These are phyloP conservation scores for Cladosporium sp. DNA, from an alignment of 2,329 filamentous ascomycete species.

Conservation along the genomic window DNA sequence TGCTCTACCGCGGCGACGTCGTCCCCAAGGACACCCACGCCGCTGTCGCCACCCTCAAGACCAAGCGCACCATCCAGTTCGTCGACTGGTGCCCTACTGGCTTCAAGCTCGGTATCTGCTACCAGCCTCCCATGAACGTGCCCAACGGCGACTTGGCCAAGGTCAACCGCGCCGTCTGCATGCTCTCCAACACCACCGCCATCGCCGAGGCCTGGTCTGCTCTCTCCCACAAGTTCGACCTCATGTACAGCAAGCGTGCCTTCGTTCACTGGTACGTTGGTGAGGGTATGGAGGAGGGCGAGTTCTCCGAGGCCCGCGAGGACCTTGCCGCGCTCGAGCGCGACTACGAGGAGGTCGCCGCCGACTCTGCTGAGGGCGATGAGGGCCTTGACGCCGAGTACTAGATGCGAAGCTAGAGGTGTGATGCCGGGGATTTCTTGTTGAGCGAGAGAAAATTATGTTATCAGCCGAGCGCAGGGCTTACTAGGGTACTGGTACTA, in stretches of 20 bases:
- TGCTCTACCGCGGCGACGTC: slow-evolving; percentile 97
- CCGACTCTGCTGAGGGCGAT: slow-evolving; percentile 85
- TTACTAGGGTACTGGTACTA: slow-evolving; percentile 14
- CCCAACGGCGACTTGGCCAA: slow-evolving; percentile 96
- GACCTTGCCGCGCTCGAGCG: slow-evolving; percentile 96
- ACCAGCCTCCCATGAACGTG: slow-evolving; percentile 93
- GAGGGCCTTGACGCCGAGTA: slow-evolving; percentile 87
- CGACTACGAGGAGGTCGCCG: slow-evolving; percentile 97
- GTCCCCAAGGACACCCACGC: slow-evolving; percentile 92
- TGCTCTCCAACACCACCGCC: slow-evolving; percentile 98
- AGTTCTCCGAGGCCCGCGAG: slow-evolving; percentile 98
- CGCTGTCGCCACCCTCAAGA: slow-evolving; percentile 94
- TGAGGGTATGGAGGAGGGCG: slow-evolving; percentile 99
- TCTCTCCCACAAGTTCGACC: slow-evolving; percentile 95
- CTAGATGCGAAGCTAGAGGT: slow-evolving; percentile 47
- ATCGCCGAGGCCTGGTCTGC: slow-evolving; percentile 98
- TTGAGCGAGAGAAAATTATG: slow-evolving; percentile 13
- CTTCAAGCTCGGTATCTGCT: slow-evolving; percentile 99
- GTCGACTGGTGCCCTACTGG: slow-evolving; percentile 99
- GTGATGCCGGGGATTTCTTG: slow-evolving; percentile 8
- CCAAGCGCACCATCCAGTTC: slow-evolving; percentile 98
- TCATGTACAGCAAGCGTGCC: slow-evolving; percentile 99
- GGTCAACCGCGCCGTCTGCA: slow-evolving; percentile 97
- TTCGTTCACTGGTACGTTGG: slow-evolving; percentile 99
- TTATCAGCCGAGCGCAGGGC: slow-evolving; percentile 12